Evolutionary conservation across 2,329 filamentous ascomycete species (phyloP).

Genomic region (Blumeriella jaapii): DNA sequence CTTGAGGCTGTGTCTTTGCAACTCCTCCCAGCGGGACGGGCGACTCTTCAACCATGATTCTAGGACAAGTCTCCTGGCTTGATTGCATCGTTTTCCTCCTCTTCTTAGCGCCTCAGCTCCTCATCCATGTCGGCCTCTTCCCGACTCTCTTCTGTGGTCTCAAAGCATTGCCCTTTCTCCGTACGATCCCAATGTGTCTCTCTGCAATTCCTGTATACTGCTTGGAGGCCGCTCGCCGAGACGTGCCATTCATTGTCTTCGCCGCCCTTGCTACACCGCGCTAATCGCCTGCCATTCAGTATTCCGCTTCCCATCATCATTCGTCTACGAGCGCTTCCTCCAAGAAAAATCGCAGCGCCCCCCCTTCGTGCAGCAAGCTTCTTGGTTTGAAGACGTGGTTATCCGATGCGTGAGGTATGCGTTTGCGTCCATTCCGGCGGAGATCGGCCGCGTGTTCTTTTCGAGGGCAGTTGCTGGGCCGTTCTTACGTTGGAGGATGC

Average conservation of each 20-base stretch:
- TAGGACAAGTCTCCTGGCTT: slow-evolving; percentile 61
- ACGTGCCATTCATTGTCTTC: not conserved
- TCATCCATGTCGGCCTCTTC: slow-evolving; percentile 54
- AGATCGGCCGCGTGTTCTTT: slow-evolving; percentile 65
- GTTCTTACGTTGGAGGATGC: slow-evolving; percentile 64
- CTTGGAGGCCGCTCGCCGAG: not conserved
- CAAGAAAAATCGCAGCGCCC: slow-evolving; percentile 34
- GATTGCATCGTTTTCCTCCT: slow-evolving; percentile 65
- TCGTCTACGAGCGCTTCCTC: slow-evolving; percentile 47
- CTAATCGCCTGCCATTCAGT: slow-evolving; percentile 31
- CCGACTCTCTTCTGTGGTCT: slow-evolving; percentile 46
- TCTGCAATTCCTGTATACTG: not conserved
- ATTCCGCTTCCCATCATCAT: slow-evolving; percentile 43
- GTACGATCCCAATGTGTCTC: slow-evolving; percentile 37
- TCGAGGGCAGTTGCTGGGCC: slow-evolving; percentile 61
- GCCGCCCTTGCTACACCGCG: slow-evolving; percentile 7
- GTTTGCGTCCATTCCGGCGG: slow-evolving; percentile 58
- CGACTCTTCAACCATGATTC: slow-evolving; percentile 43
- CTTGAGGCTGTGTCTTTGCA: not conserved
- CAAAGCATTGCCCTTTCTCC: slow-evolving; percentile 55
- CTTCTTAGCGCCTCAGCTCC: slow-evolving; percentile 59
- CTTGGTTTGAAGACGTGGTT: slow-evolving; percentile 65
- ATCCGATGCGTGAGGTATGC: slow-evolving; percentile 69
- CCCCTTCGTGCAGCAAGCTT: slow-evolving; percentile 57
- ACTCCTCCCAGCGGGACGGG: not conserved